Evolutionary conservation across 805 yeast species (phyloP).

Genomic region (Kazachstania martiniae): DNA sequence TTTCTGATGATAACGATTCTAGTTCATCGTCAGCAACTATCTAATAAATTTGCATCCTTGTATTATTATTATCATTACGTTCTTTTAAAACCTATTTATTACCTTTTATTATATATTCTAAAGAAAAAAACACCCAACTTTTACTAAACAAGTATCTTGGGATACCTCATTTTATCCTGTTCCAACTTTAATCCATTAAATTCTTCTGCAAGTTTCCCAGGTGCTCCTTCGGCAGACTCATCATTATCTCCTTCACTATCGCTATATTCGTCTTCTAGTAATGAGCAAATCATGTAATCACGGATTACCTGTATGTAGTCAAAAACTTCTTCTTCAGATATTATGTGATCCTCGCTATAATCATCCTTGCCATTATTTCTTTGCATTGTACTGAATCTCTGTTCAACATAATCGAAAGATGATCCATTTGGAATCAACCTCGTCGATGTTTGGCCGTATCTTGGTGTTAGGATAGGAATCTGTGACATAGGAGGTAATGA

Average conservation of each 20-base stretch:
- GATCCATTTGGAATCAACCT: not conserved
- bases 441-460: constrained; percentile 1
- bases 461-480: constrained; percentile 10
- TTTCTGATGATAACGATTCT: no score
- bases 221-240: not conserved
- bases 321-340: constrained; percentile 4
- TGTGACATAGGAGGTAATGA: constrained; percentile 10
- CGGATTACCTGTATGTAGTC: constrained; percentile 13
- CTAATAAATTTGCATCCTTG: no score
- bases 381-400: constrained; percentile 13
- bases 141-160: no score
- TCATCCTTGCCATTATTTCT: constrained; percentile 8
- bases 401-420: constrained; percentile 2
- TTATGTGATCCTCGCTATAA: constrained; percentile 1
- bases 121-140: no score
- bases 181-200: no score
- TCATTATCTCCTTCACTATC: constrained; percentile 5
- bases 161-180: no score
- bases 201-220: no score
- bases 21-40: no score
- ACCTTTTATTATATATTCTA: no score
- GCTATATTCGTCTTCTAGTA: constrained; percentile 20
- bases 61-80: no score
- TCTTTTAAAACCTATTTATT: no score
- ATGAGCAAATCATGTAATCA: constrained; percentile 22